Percentiles rank a stretch among this genome's conserved stretches.
Evolutionary conservation across 2,329 filamentous ascomycete species (phyloP).

Genomic region (Malbranchea cinnamomea): DNA sequence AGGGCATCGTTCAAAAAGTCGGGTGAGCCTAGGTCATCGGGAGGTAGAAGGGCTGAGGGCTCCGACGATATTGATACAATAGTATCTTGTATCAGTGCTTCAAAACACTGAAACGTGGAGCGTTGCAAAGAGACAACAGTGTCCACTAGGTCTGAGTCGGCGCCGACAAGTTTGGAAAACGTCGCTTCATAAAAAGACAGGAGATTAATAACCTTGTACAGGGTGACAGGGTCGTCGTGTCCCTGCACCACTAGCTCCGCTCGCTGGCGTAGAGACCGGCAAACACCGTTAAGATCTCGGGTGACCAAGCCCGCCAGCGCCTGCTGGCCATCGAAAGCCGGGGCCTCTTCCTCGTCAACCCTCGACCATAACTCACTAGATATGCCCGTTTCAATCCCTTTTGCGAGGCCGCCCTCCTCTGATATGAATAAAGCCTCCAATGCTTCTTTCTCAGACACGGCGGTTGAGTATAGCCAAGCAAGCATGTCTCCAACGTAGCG

Average conservation of each 20-base stretch:
- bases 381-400: slow-evolving; percentile 62
- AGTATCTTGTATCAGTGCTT: slow-evolving; percentile 64
- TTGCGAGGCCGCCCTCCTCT: slow-evolving; percentile 76
- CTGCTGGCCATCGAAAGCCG: slow-evolving; percentile 61
- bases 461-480: slow-evolving; percentile 87
- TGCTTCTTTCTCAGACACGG: slow-evolving; percentile 85
- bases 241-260: slow-evolving; percentile 85
- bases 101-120: slow-evolving; percentile 70
- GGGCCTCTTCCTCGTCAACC: slow-evolving; percentile 40
- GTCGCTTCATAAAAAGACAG: slow-evolving; percentile 79
- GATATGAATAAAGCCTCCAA: slow-evolving; percentile 82
- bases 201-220: slow-evolving; percentile 82
- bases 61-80: slow-evolving; percentile 51
- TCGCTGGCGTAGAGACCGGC: slow-evolving; percentile 71
- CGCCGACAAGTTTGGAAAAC: slow-evolving; percentile 63
- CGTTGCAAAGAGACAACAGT: slow-evolving; percentile 54
- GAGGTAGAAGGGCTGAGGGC: slow-evolving; percentile 52
- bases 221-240: slow-evolving; percentile 75
- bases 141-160: slow-evolving; percentile 53
- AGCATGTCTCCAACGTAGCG: slow-evolving; percentile 95
- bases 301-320: slow-evolving; percentile 78
- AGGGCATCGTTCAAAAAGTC: slow-evolving; percentile 69
- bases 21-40: slow-evolving; percentile 61
- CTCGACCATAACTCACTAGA: slow-evolving; percentile 75
- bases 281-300: slow-evolving; percentile 66